Conservation (phyloP, 306 rosid genomes). For the Trichosanthes truncata region DNA sequence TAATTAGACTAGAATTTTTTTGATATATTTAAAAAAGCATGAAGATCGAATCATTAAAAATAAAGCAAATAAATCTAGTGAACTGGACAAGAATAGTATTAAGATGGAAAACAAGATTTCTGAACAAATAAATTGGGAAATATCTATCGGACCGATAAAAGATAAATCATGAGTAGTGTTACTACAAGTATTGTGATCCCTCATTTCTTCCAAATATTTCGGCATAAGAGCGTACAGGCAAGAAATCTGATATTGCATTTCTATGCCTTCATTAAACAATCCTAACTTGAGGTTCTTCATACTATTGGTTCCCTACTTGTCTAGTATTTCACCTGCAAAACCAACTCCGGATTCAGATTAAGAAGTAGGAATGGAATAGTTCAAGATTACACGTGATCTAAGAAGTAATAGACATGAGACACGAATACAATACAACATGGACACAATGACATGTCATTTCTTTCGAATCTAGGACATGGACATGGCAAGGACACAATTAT, state of each 20-base stretch:
- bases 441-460: too few species aligned
- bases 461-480: too few species aligned
- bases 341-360: not conserved
- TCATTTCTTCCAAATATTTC: not conserved
- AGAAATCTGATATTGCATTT: not conserved
- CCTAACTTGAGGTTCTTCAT: not conserved
- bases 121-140: not conserved
- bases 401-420: too few species aligned
- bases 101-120: not conserved
- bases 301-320: not conserved
- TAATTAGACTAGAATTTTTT: not conserved
- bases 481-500: too few species aligned
- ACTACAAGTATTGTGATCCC: not conserved
- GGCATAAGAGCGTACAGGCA: not conserved
- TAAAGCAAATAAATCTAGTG: not conserved
- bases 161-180: not conserved
- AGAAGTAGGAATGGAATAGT: not conserved
- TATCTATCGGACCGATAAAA: not conserved
- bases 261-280: not conserved
- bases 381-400: not conserved
- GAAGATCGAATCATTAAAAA: not conserved
- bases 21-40: not conserved
- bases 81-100: not conserved
- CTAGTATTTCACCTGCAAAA: not conserved
- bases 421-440: too few species aligned